These are phyloP conservation scores for Mycosarcoma mackinlayi DNA, from an alignment of 1,284 basidiomycete genomes.

Conservation along the genomic window DNA sequence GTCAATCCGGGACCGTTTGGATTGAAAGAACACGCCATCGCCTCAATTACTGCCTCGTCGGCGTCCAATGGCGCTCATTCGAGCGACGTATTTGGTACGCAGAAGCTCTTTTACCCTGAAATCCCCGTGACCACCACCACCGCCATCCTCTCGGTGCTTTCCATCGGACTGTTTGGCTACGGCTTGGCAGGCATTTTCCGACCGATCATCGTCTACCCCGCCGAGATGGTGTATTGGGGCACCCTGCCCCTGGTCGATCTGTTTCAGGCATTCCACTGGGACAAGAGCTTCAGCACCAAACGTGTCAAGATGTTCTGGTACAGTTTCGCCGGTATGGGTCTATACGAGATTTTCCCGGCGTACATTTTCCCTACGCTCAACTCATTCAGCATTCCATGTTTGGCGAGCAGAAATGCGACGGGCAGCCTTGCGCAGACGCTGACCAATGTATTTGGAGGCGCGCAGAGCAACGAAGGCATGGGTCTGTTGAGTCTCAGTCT, in stretches of 20 bases:
- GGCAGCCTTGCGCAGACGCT: conserved; percentile 20
- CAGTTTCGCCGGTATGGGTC: conserved; percentile 54
- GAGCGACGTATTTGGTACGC: conserved; percentile 29
- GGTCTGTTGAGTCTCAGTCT: conserved; percentile 55
- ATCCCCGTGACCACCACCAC: conserved; percentile 68
- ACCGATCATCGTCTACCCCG: conserved; percentile 41
- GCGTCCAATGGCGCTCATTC: conserved; percentile 18
- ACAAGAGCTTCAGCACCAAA: conserved; percentile 70
- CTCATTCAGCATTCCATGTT: conserved; percentile 69
- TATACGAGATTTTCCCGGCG: conserved; percentile 69
- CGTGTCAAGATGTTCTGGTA: conserved; percentile 75
- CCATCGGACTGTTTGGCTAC: conserved; percentile 77
- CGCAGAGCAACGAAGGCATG: conserved; percentile 44
- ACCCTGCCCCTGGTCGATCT: conserved; percentile 60
- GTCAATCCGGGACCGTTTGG: conserved; percentile 75
- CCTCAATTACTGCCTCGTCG: conserved; percentile 75
- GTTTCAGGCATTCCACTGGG: conserved; percentile 63
- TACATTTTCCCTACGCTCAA: conserved; percentile 70
- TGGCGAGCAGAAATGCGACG: conserved; percentile 72
- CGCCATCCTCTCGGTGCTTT: conserved; percentile 76
- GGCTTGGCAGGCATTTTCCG: conserved; percentile 71
- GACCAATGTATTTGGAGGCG: conserved; percentile 66
- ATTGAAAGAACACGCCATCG: conserved; percentile 76
- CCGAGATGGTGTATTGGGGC: conserved; percentile 68
- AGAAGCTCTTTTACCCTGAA: conserved; percentile 45